Evolutionary conservation across 371 early-diverging fungal species (phyloP).

Genomic region (Syncephalastrum contaminatum): DNA sequence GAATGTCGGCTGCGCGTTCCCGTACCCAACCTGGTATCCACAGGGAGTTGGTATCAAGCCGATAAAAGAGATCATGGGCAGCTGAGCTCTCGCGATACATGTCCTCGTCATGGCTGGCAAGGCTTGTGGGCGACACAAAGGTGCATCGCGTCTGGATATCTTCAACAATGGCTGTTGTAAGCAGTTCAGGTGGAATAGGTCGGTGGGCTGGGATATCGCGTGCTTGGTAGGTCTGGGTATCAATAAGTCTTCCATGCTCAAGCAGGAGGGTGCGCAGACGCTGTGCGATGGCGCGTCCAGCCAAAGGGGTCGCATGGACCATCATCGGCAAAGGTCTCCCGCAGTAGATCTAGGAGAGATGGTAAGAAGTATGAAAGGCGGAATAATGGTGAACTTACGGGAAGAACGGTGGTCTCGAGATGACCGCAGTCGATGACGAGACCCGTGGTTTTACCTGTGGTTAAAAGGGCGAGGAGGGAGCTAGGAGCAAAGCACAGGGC

Average conservation of each 20-base stretch:
- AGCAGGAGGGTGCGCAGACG: slow-evolving; percentile 54
- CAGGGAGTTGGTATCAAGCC: slow-evolving; percentile 30
- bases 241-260: slow-evolving; percentile 33
- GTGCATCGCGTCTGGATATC: slow-evolving; percentile 63
- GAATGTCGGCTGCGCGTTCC: slow-evolving; percentile 69
- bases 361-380: neutral
- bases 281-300: slow-evolving; percentile 54
- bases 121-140: slow-evolving; percentile 51
- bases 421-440: slow-evolving; percentile 86
- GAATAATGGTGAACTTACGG: slow-evolving; percentile 50
- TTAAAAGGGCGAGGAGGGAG: slow-evolving; percentile 71
- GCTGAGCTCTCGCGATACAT: slow-evolving; percentile 44
- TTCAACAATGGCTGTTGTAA: slow-evolving; percentile 46
- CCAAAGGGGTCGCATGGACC: slow-evolving; percentile 62
- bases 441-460: slow-evolving; percentile 76
- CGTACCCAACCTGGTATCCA: slow-evolving; percentile 76
- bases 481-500: slow-evolving; percentile 51
- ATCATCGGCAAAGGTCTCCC: slow-evolving; percentile 60
- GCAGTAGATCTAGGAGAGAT: slow-evolving; percentile 53
- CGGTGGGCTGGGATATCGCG: neutral
- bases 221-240: neutral
- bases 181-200: slow-evolving; percentile 7
- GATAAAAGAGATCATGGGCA: slow-evolving; percentile 40
- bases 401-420: slow-evolving; percentile 56
- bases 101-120: slow-evolving; percentile 31